Percentiles rank a stretch among this genome's conserved stretches.
Evolutionary conservation across 805 yeast species (phyloP).

Genomic region (Teunomyces aglyptinius): DNA sequence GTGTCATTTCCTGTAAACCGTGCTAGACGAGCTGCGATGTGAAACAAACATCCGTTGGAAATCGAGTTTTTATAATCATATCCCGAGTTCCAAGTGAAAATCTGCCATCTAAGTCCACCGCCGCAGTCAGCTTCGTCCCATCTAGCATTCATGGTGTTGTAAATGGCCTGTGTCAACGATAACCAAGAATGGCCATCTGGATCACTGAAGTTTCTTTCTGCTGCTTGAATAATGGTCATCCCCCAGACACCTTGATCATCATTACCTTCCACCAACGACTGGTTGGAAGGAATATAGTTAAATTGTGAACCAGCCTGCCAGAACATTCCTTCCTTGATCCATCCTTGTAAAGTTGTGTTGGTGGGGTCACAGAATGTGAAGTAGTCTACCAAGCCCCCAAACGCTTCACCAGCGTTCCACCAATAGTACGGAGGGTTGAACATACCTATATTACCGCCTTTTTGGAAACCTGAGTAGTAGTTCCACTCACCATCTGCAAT

Average conservation of each 20-base stretch:
- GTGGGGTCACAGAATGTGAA: conserved; percentile 35
- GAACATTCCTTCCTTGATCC: conserved; percentile 39
- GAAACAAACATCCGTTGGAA: conserved; percentile 87
- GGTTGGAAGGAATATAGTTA: conserved; percentile 46
- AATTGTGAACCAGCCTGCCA: conserved; percentile 42
- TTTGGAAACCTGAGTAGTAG: conserved; percentile 41
- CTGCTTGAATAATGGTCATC: conserved; percentile 46
- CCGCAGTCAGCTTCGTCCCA: conserved; percentile 77
- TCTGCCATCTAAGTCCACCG: conserved; percentile 97
- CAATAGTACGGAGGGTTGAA: conserved; percentile 47
- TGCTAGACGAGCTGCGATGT: conserved; percentile 81
- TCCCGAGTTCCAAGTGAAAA: conserved; percentile 90
- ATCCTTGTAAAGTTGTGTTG: conserved; percentile 28
- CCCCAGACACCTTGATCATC: conserved; percentile 58
- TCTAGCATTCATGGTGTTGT: conserved; percentile 83
- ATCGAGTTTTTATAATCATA: conserved; percentile 90
- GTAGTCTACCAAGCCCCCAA: conserved; percentile 46
- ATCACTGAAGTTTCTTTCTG: conserved; percentile 41
- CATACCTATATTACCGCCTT: conserved; percentile 49
- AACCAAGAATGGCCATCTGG: conserved; percentile 78
- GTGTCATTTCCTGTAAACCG: conserved; percentile 74
- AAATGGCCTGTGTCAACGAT: conserved; percentile 81
- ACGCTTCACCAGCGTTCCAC: conserved; percentile 55
- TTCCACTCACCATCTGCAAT: conserved; percentile 42
- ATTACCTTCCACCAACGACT: conserved; percentile 47